These are phyloP conservation scores for Diutina scorzettiae DNA, from an alignment of 1,139 yeast genomes.

Conservation along the genomic window DNA sequence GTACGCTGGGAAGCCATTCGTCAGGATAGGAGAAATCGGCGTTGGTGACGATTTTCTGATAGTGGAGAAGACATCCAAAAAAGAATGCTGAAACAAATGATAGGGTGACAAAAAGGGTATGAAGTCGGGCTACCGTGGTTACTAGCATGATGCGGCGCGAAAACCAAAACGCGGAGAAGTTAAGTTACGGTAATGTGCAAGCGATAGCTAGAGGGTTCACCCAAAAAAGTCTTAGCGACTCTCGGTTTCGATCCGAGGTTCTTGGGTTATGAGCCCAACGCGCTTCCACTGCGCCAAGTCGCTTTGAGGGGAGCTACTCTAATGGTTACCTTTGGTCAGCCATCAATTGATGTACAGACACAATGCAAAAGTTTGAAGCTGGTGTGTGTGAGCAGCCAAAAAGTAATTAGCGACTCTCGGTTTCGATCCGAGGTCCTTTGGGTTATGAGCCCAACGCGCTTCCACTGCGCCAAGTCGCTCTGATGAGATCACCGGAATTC, in stretches of 20 bases:
- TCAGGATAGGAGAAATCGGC: constrained; percentile 2
- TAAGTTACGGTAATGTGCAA: too few species aligned
- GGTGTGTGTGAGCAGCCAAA: too few species aligned
- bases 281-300: constrained; percentile 6
- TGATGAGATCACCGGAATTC: not conserved
- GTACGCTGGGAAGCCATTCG: constrained; percentile 6
- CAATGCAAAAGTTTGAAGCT: too few species aligned
- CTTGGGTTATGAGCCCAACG: constrained; percentile 7
- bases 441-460: constrained; percentile 7
- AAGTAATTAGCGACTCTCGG: constrained; percentile 6
- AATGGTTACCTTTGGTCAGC: too few species aligned
- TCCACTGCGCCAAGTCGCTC: constrained; percentile 6
- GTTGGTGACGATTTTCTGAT: not conserved
- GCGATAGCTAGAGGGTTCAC: too few species aligned
- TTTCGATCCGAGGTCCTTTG: constrained; percentile 6
- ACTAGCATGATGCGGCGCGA: not conserved
- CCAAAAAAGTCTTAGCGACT: too few species aligned
- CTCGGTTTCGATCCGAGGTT: constrained; percentile 6
- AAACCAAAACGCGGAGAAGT: not conserved
- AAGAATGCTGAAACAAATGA: not conserved
- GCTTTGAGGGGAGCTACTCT: not conserved
- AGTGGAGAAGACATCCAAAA: not conserved
- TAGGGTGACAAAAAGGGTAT: not conserved
- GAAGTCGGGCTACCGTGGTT: not conserved
- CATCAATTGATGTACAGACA: too few species aligned